Evolutionary conservation across 202 grass and related monocot genomes (phyloP).

Genomic region (Miscanthus sacchariflorus): DNA sequence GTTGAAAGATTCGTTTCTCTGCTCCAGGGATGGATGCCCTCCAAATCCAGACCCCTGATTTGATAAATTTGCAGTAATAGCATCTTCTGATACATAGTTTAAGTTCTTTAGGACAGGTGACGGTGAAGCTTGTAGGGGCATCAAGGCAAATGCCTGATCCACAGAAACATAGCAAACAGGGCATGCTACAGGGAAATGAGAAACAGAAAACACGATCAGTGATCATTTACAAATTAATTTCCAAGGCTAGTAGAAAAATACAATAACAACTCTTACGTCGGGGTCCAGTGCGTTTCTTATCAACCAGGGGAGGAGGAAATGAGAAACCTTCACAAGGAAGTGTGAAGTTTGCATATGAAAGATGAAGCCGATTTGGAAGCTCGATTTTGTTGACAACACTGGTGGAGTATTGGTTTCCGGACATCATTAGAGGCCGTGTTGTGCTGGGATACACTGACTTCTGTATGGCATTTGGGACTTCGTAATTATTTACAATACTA

Average conservation of each 20-base stretch:
- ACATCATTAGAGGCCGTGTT: conserved; percentile 46
- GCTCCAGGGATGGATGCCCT: conserved; percentile 76
- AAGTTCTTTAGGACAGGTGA: conserved; percentile 77
- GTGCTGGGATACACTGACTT: conserved; percentile 57
- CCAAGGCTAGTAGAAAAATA: background rate
- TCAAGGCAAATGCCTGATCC: conserved; percentile 79
- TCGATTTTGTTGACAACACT: conserved; percentile 49
- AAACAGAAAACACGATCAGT: conserved; percentile 39
- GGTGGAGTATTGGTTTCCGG: conserved; percentile 46
- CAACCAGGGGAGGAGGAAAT: conserved; percentile 69
- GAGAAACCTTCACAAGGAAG: conserved; percentile 84
- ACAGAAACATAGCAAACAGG: conserved; percentile 87
- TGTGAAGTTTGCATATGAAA: conserved; percentile 56
- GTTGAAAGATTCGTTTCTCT: conserved; percentile 82
- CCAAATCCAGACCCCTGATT: conserved; percentile 76
- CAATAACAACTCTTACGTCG: conserved; percentile 70
- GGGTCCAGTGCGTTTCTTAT: conserved; percentile 91
- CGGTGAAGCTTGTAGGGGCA: conserved; percentile 65
- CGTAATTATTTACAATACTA: conserved; percentile 65
- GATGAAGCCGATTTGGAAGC: conserved; percentile 51
- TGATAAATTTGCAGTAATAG: conserved; percentile 52
- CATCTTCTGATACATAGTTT: conserved; percentile 77
- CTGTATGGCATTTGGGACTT: conserved; percentile 52
- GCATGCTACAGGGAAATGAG: conserved; percentile 66
- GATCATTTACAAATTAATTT: background rate